These are phyloP conservation scores for Oehlia diaphana DNA, from an alignment of 192 early-diverging fungal genomes.

Conservation along the genomic window DNA sequence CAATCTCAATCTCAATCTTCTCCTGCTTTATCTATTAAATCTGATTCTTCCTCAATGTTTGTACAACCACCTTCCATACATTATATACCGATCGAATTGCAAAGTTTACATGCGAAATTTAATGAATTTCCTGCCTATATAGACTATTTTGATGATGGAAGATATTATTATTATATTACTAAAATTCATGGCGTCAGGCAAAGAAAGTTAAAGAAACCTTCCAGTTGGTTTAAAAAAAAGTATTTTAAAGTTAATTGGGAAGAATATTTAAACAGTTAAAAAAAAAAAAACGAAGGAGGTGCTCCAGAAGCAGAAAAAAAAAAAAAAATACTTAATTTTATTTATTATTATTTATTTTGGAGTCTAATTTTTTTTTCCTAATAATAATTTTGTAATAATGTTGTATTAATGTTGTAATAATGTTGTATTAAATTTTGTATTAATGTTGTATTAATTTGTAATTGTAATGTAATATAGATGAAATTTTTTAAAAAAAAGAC, in stretches of 20 bases:
- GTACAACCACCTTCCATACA: background rate
- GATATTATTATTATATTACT: conserved; percentile 10
- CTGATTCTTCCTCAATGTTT: background rate
- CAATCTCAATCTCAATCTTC: background rate
- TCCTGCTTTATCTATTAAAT: background rate
- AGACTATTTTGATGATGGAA: background rate
- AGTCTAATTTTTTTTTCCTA: no score
- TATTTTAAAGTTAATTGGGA: conserved; percentile 17
- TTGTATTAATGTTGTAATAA: no score
- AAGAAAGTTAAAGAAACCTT: conserved; percentile 12
- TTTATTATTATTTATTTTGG: no score
- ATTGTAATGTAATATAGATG: no score
- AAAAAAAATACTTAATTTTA: no score
- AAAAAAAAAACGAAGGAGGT: no score
- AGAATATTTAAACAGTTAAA: background rate
- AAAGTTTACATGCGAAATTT: background rate
- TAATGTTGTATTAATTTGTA: no score
- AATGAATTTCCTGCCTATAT: background rate
- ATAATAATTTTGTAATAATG: no score
- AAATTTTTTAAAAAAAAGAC: no score
- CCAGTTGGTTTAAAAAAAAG: conserved; percentile 9
- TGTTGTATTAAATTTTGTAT: no score
- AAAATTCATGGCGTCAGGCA: background rate
- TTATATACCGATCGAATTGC: background rate
- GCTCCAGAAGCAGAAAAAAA: no score